Evolutionary conservation across 2,329 filamentous ascomycete genomes (phyloP), one percentile per base, ranked within the genome.

Genomic region (Penicillium capsulatum): DNA sequence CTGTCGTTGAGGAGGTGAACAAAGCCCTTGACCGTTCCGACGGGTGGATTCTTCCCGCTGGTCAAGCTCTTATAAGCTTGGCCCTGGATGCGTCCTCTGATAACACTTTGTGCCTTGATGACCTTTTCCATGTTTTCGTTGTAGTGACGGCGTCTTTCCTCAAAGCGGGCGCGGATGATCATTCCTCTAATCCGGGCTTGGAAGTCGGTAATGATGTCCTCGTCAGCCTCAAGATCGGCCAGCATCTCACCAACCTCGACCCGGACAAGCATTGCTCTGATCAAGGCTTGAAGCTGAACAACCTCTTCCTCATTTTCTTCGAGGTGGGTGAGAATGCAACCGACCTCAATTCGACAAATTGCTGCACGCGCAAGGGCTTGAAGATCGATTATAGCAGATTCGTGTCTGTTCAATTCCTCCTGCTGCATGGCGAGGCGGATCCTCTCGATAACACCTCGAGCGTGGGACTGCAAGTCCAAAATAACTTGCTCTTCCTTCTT

Each of bases 121-220:
- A 98, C 92, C 67, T 94, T 97, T 58, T 95, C 82, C 92, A 98
- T 98, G 59, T 98, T 98, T 67, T 94, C 84, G 53, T 85, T 83
- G 72, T 90, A 98, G 69, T 85, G 91, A 15, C 81, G 81, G 60
- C 84, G 81, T 74, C 95, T 95, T 64, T 94, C 87, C 36, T 78
- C 80, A 55, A 94, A 97, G 13, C 74, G 75, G 10, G 72, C 75
- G 22, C 91, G 79, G 20, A 97, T 78, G 2, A 94, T 64, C 54
- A 80, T 82, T 3, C 81, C 91, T 53, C 83, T 80, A 6, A 84
- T 79, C 4, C 79, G 74, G 4, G 89, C 75, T 63, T 97, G 90
- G 16, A 95, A 67, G 19, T 82, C 84, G 7, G 80, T 69, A 44
- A 96, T 76, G 0, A 74, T 72, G n/a, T 84, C 83, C 57, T 97